A percentile compares a stretch with the other conserved stretches of the same genome.
Evolutionary conservation across 306 rosid genomes (phyloP).

Genomic region (Acacia crassicarpa): DNA sequence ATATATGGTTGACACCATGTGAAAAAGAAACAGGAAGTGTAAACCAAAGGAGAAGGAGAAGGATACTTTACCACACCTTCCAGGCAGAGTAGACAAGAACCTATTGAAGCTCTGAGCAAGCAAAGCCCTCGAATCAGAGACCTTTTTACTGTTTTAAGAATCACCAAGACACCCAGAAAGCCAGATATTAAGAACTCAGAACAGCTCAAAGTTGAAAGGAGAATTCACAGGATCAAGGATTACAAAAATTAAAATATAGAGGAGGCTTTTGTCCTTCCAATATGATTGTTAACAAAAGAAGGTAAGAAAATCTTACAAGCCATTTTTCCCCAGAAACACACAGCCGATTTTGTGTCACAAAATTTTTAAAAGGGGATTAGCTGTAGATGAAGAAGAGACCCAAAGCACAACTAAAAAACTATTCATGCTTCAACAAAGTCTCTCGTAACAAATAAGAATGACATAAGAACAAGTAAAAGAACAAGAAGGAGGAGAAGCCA

Average conservation of each 20-base stretch:
- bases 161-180: constrained; percentile 29
- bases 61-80: constrained; percentile 35
- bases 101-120: constrained; percentile 51
- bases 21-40: neutral
- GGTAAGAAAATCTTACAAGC: neutral
- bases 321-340: neutral
- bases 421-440: neutral
- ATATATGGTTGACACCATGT: neutral
- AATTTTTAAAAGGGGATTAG: neutral
- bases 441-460: constrained; percentile 1
- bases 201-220: constrained; percentile 23
- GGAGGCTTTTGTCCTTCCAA: neutral
- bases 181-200: neutral
- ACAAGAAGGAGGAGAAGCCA: constrained; percentile 17
- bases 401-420: neutral
- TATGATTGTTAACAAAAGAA: neutral
- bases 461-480: neutral
- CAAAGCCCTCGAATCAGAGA: constrained; percentile 39
- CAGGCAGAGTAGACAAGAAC: constrained; percentile 44
- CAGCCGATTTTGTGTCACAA: neutral
- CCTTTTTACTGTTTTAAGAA: constrained; percentile 39
- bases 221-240: constrained; percentile 19
- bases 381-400: constrained; percentile 1
- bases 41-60: neutral
- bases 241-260: neutral